Conservation (phyloP, 2,329 filamentous ascomycete genomes). For the Verticillium nonalfalfae region DNA sequence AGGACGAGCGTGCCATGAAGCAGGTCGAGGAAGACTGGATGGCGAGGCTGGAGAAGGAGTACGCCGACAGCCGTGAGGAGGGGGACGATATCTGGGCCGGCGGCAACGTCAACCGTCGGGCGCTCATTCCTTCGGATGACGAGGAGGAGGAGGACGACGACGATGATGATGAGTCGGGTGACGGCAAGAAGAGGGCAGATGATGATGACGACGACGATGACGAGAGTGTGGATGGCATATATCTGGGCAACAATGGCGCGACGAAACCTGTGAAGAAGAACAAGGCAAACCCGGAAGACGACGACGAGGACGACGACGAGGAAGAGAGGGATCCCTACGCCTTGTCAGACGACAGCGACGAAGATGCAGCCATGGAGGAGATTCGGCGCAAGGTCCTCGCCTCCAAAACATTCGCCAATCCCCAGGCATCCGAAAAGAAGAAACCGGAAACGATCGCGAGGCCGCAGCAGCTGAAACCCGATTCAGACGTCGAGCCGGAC, state of each 20-base stretch:
- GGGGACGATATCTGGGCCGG: conserved; percentile 80
- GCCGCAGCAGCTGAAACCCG: conserved; percentile 48
- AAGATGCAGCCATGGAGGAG: conserved; percentile 83
- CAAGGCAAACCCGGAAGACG: conserved; percentile 14
- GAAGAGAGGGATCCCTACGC: conserved; percentile 61
- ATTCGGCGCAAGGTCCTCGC: conserved; percentile 83
- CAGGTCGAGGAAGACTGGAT: conserved; percentile 83
- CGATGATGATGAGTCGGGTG: conserved; percentile 39
- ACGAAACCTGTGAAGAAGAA: conserved; percentile 36
- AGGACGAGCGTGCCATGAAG: conserved; percentile 76
- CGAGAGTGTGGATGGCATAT: conserved; percentile 50
- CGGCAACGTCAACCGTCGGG: conserved; percentile 75
- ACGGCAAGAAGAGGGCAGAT: conserved; percentile 21
- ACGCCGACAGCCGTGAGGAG: conserved; percentile 68
- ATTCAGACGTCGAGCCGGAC: conserved; percentile 64
- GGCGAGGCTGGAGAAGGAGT: conserved; percentile 82
- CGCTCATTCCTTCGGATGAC: conserved; percentile 46
- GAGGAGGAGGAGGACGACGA: conserved; percentile 44
- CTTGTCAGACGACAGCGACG: conserved; percentile 74
- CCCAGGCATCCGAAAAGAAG: conserved; percentile 39
- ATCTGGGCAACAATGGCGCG: conserved; percentile 30
- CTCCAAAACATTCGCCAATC: conserved; percentile 79
- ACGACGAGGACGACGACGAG: conserved; percentile 34
- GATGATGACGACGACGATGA: conserved; percentile 36
- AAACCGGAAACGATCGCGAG: conserved; percentile 58